These are phyloP conservation scores for Trametopsis cervina DNA, from an alignment of 768 basidiomycete species.

Conservation along the genomic window DNA sequence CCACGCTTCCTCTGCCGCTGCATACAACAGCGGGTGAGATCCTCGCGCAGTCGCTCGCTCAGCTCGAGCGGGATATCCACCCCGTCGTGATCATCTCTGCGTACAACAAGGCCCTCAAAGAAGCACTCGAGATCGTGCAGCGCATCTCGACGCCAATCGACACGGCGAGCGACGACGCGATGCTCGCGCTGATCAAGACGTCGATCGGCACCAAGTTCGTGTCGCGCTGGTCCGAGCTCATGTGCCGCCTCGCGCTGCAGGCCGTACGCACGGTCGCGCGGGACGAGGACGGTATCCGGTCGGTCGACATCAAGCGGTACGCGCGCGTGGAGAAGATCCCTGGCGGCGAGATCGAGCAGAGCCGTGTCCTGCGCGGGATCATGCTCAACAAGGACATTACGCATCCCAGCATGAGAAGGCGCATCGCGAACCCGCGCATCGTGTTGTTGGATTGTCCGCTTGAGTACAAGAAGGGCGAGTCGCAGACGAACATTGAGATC, in stretches of 20 bases:
- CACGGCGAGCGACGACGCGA: conserved; percentile 75
- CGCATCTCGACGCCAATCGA: conserved; percentile 88
- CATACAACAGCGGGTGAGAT: conserved; percentile 89
- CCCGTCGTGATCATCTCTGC: conserved; percentile 98
- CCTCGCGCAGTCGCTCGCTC: conserved; percentile 86
- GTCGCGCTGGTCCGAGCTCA: conserved; percentile 92
- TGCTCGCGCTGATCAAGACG: conserved; percentile 96
- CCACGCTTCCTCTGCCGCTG: not conserved
- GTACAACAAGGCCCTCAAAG: conserved; percentile 92
- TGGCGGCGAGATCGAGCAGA: conserved; percentile 95
- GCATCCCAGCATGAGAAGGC: conserved; percentile 91
- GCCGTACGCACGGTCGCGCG: conserved; percentile 86
- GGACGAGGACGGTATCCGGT: conserved; percentile 70
- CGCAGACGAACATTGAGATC: conserved; percentile 98
- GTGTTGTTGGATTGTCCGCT: conserved; percentile 89
- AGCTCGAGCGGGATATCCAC: conserved; percentile 95
- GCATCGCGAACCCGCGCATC: conserved; percentile 86
- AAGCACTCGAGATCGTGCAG: conserved; percentile 84
- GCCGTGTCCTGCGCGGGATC: conserved; percentile 78
- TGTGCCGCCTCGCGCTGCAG: conserved; percentile 91
- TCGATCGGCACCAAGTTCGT: conserved; percentile 99
- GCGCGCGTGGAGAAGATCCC: conserved; percentile 97
- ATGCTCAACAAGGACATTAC: conserved; percentile 99
- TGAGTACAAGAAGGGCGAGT: conserved; percentile 99
- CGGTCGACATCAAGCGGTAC: conserved; percentile 97